Evolutionary conservation across 2,329 filamentous ascomycete genomes (phyloP), one percentile per base, ranked within the genome.

Genomic region (Arachnomyces sp.): DNA sequence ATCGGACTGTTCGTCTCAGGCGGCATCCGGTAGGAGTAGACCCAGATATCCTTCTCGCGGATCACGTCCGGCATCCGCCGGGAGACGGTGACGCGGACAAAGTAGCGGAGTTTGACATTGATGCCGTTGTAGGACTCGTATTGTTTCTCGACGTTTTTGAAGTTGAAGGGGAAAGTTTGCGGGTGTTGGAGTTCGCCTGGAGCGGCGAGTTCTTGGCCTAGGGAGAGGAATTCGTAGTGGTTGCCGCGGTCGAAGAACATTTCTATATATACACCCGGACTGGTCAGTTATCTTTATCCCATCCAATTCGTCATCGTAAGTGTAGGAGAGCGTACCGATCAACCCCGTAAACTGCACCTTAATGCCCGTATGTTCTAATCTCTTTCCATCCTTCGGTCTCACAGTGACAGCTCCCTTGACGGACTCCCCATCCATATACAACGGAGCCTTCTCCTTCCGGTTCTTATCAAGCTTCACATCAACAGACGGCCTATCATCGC

Each of bases 231-330:
- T 69, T 98, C 92, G 74, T 98, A 95, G 71, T 96, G 92, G 65
- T 95, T 98, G 55, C 90, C 90, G 59, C 92, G 86, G 65, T 98
- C 92, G 67, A 95, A 98, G 77, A 96, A 98, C 92, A 98, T 98
- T 66, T 98, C 92, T 94, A 47, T 29, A 42, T 43, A 37, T n/a
- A n/a, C 30, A 21, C 15, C n/a, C 25, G 21, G 6, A 3, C 17
- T 12, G 7, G 18, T 31, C 21, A 30, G 17, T 40, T 29, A 47
- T 40, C 34, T 32, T 28, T 31, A 15, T 34, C 37, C 25, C 36
- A 11, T n/a, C n/a, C n/a, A n/a, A n/a, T n/a, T n/a, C n/a, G n/a
- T n/a, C n/a, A n/a, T n/a, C n/a, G n/a, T n/a, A n/a, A n/a, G n/a
- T n/a, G n/a, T n/a, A n/a, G n/a, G n/a, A n/a, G 44, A 15, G 62